phyloP scores from a whole-genome alignment of 768 basidiomycete genomes.

The Termitomyces sp. region DNA sequence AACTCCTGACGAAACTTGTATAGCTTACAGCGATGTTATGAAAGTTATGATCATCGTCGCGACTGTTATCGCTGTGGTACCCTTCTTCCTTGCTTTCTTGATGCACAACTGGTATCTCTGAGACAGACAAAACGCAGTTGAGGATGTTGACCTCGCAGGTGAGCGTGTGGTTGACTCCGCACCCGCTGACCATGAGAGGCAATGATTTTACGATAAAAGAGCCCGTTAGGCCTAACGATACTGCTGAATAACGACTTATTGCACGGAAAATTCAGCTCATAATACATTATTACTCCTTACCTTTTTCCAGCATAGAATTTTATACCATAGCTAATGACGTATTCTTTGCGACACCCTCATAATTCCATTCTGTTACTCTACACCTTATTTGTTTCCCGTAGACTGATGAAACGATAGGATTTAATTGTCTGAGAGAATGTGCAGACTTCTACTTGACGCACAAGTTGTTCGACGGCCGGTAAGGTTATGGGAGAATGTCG shows the following conservation, averaged over 20 bases:
- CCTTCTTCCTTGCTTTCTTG: slow-evolving; percentile 52
- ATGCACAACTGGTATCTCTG: slow-evolving; percentile 69
- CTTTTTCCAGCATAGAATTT: background rate
- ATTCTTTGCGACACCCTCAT: background rate
- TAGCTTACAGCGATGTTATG: slow-evolving; percentile 57
- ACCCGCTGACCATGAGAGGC: slow-evolving; percentile 6
- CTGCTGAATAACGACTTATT: background rate
- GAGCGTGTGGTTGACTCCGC: slow-evolving; percentile 12
- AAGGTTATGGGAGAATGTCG: too few relatives aligned
- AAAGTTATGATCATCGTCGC: slow-evolving; percentile 52
- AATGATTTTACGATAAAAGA: slow-evolving; percentile 2
- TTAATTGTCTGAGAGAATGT: too few relatives aligned
- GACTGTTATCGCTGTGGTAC: slow-evolving; percentile 50
- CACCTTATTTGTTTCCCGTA: too few relatives aligned
- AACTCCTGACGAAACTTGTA: background rate
- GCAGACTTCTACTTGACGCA: too few relatives aligned
- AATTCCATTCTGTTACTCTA: background rate
- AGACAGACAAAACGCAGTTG: slow-evolving; percentile 68
- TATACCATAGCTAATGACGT: background rate
- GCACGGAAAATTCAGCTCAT: background rate
- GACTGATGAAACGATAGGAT: too few relatives aligned
- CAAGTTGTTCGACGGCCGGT: too few relatives aligned
- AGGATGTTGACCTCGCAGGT: slow-evolving; percentile 33
- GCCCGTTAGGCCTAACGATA: background rate
- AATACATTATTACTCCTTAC: background rate